Base-by-base conservation (phyloP, 176 grass and related monocot species). In the Calamus simplicifolius region DNA sequence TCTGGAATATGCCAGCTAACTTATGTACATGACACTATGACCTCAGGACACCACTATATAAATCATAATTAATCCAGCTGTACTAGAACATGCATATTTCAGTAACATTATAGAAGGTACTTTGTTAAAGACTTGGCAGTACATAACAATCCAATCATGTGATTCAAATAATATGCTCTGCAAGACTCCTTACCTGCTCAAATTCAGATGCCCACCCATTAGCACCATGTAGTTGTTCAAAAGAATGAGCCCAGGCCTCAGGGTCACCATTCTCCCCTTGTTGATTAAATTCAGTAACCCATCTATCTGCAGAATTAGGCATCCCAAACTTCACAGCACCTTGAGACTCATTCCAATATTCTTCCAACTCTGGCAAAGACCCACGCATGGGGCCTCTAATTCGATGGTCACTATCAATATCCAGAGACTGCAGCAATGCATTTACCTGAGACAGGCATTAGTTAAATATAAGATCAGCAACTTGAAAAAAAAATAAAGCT, bases 141-240 rank as follows among this genome's bases (percentile, higher is more conserved):
- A 10, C 35, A 12, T 43, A 43, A 43, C 35, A 43, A 43, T 43
- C 35, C 35, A 43, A 43, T 43, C 35, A 43, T 43, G 35, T 12
- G 35, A 43, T 43, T 43, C 35, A 43, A 12, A 43, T 43, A 16
- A 59, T 69, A 53, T 59, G 29, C 52, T 69, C 43, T 52, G 57
- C 19, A 21, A 28, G 23, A 59, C n/a, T 49, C 52, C 64, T 80
- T 65, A 83, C 93, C 84, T 98, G 93, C 62, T 89, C 79, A 85
- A 89, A 98, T 58, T 92, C 93, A 75, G 93, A 89, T 35, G 81
- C 93, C 93, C 93, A 98, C 68, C 93, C 93, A 83, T 83, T 98
- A 72, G 79, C 56, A 61, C 93, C 93, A 82, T 85, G 86, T 52
- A 80, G 84, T 76, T 89, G 93, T 35, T 98, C 84, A 67, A 98